A percentile compares a stretch with the other conserved stretches of the same genome.
Evolutionary conservation across 768 basidiomycete genomes (phyloP).

Genomic region (Lentinula lateritia): DNA sequence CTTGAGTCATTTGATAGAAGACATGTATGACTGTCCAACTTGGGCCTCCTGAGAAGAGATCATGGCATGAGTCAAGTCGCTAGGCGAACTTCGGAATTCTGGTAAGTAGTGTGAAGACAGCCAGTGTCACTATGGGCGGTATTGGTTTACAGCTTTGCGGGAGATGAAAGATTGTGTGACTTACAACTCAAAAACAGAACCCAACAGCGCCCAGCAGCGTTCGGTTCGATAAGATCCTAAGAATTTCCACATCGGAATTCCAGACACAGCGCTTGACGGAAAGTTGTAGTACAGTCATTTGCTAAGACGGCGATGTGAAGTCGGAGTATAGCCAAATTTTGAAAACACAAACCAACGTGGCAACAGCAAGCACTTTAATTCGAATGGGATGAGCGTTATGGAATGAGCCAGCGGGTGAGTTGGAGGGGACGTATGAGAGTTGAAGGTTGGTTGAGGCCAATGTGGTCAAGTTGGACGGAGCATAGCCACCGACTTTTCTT

Average conservation of each 20-base stretch:
- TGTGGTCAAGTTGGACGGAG: neutral
- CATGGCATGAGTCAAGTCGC: neutral
- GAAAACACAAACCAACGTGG: too few species aligned
- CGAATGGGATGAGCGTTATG: too few species aligned
- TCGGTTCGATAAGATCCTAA: neutral
- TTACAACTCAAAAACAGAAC: neutral
- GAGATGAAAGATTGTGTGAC: neutral
- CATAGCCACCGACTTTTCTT: neutral
- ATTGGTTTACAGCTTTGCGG: neutral
- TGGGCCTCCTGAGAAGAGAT: neutral
- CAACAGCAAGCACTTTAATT: too few species aligned
- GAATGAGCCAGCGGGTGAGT: too few species aligned
- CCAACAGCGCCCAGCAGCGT: neutral
- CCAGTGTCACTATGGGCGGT: neutral
- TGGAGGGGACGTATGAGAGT: too few species aligned
- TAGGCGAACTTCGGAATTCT: neutral
- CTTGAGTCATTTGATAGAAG: too few species aligned
- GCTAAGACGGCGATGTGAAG: neutral
- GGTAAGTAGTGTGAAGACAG: neutral
- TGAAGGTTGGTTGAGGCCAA: neutral
- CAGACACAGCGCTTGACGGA: neutral
- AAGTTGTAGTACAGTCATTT: neutral
- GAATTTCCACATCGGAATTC: neutral
- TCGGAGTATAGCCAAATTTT: neutral
- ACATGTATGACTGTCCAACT: too few species aligned